Base-by-base conservation (phyloP, 176 grass and related monocot species). In the Aegilops tauschii region DNA sequence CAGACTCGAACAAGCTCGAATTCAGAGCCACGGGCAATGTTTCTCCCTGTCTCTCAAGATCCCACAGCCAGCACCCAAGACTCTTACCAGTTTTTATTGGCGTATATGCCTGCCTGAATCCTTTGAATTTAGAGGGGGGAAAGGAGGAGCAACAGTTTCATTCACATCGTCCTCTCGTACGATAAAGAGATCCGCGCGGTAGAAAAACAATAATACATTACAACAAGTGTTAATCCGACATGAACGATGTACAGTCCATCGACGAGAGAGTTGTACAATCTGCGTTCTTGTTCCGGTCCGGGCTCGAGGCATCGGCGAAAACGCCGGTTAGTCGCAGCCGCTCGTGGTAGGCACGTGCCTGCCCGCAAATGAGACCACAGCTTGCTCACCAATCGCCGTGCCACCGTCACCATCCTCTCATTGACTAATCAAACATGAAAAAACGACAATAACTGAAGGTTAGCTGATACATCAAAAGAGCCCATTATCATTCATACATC, bases 171-270 rank as follows among this genome's bases (percentile, higher is more conserved):
- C 86, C 78, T 88, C 86, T 65, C 30, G 40, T 35, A 61, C 69
- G 52, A 91, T 65, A 82, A 59, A 67, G 61, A 82, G 86, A 88
- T 91, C 77, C 90, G 64, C 90, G 85, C 59, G 45, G 70, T 88
- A 77, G 68, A 85, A 84, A 82, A 85, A 87, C 80, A 86, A 85
- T 78, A 85, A 85, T 78, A 85, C 78, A 91, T 88, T 91, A 91
- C 90, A 88, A 81, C 68, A 91, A 91, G 82, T 77, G 86, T 88
- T 88, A 78, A 85, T 88, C 72, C 64, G 77, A 88, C 86, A 91
- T 70, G 54, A 76, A 82, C 75, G 64, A 91, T 91, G 90, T 88
- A 91, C 83, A 82, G 81, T 77, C 82, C 73, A 79, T 73, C 20
- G 42, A 25, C 66, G 37, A 59, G 74, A 73, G 66, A 79, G 54